Conservation (phyloP, 2,329 filamentous ascomycete species). For the Neopestalotiopsis sp. region DNA sequence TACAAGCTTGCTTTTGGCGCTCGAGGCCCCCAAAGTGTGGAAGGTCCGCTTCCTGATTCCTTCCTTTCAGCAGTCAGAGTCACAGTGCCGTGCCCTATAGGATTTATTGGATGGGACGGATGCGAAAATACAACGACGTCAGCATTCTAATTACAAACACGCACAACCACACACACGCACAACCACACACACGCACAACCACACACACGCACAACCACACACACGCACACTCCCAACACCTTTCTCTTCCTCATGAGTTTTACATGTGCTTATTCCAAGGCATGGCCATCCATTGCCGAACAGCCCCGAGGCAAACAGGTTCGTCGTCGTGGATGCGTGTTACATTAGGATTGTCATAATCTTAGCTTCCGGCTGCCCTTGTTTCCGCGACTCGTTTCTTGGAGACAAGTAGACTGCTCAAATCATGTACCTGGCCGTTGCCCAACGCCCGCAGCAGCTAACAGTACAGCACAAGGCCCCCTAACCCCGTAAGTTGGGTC, state of each 20-base stretch:
- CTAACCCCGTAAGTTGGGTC: not conserved
- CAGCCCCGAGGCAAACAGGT: not conserved
- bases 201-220: not conserved
- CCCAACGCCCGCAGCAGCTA: not conserved
- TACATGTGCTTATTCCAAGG: not conserved
- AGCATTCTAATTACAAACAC: not conserved
- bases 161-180: not conserved
- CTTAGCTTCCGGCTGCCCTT: not conserved
- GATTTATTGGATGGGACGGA: not conserved
- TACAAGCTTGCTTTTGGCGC: constrained; percentile 13
- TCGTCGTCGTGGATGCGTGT: not conserved
- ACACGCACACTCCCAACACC: not conserved
- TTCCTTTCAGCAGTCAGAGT: constrained; percentile 9
- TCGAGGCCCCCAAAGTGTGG: not conserved
- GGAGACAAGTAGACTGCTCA: not conserved
- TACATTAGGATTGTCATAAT: not conserved
- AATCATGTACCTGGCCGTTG: constrained; percentile 9
- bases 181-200: not conserved
- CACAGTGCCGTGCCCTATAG: not conserved
- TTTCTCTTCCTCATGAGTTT: not conserved
- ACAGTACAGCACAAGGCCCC: not conserved
- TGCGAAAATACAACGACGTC: constrained; percentile 13
- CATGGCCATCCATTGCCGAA: no score
- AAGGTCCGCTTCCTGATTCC: not conserved
- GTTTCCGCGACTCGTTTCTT: constrained; percentile 9